Evolutionary conservation across 768 basidiomycete genomes (phyloP), one percentile per base, ranked within the genome.

Genomic region (Sarcodon aspratus): DNA sequence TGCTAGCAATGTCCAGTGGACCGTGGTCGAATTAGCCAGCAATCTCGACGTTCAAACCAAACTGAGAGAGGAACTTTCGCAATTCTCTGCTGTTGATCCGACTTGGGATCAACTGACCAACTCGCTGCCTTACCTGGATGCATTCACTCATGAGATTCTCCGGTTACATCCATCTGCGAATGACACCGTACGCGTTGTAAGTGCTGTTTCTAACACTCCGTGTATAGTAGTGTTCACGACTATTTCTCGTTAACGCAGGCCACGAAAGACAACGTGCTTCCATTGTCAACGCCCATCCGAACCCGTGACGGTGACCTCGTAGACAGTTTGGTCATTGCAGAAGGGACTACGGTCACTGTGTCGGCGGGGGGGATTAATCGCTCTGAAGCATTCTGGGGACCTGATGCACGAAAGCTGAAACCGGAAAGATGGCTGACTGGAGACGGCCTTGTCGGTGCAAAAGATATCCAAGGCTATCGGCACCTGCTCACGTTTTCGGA

Each of bases 101-200:
- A 72, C 69, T 0, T 79, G 72, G 60, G 77, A 79, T 34, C 73
- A 78, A 49, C 66, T 81, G 5, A 66, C 63, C 2, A 69, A 68
- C 9, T 46, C 47, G 46, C 60, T 82, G 6, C 78, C 77, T 0
- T 80, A 75, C 56, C 73, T 81, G 6, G 77, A 80, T 53, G 72
- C 74, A 0, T 64, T 75, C 3, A 67, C 69, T 1, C 69, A 69
- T 36, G 76, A 76, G 54, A 62, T 61, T 0, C 63, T 77, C 9
- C 65, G 74, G 6, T 17, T 74, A 3, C 72, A 78, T 52, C 62
- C 75, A n/a, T 66, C 72, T 3, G 46, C 72, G 12, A 43, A 52
- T 0, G 62, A 66, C 11, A 61, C 61, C 1, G 63, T 56, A 2
- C 66, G 73, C 42, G 59, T 70, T 10, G 73, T 75, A 58, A 21